Evolutionary conservation across 345 rosid species (phyloP).

Genomic region (Rhizophora apiculata): DNA sequence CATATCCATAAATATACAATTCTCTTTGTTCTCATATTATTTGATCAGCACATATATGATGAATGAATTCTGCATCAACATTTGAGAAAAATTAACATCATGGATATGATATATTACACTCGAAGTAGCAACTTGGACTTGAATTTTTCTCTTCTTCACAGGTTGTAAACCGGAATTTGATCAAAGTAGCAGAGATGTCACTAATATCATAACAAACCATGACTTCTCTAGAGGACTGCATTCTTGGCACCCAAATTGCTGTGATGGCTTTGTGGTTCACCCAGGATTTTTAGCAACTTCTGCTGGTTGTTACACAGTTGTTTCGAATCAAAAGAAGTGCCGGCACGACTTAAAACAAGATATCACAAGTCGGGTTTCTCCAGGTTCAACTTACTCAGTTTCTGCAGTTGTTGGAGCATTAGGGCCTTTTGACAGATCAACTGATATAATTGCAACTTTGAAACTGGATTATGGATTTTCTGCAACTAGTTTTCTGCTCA

Average conservation of each 20-base stretch:
- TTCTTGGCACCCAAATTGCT: slow-evolving; percentile 72
- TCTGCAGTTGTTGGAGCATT: slow-evolving; percentile 73
- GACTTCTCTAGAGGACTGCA: slow-evolving; percentile 73
- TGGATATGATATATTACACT: neutral
- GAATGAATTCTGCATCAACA: neutral
- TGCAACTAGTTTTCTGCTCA: slow-evolving; percentile 42
- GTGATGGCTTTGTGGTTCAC: slow-evolving; percentile 58
- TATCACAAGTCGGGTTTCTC: slow-evolving; percentile 58
- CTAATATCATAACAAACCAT: slow-evolving; percentile 57
- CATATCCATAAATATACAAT: too few relatives aligned
- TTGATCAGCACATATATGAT: neutral
- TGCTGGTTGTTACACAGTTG: slow-evolving; percentile 56
- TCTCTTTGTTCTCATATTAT: neutral
- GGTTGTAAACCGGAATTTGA: slow-evolving; percentile 32
- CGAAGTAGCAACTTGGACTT: neutral
- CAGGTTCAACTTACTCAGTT: slow-evolving; percentile 54
- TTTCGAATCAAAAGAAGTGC: slow-evolving; percentile 68
- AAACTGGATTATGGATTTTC: slow-evolving; percentile 53
- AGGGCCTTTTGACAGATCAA: slow-evolving; percentile 51
- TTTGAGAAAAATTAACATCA: neutral
- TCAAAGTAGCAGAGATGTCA: slow-evolving; percentile 10
- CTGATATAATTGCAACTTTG: slow-evolving; percentile 77
- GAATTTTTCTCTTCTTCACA: slow-evolving; percentile 22
- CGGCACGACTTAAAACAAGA: slow-evolving; percentile 98
- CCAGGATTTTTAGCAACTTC: slow-evolving; percentile 33